Conservation (phyloP, 192 early-diverging fungal genomes). For the Coemansia sp. region DNA sequence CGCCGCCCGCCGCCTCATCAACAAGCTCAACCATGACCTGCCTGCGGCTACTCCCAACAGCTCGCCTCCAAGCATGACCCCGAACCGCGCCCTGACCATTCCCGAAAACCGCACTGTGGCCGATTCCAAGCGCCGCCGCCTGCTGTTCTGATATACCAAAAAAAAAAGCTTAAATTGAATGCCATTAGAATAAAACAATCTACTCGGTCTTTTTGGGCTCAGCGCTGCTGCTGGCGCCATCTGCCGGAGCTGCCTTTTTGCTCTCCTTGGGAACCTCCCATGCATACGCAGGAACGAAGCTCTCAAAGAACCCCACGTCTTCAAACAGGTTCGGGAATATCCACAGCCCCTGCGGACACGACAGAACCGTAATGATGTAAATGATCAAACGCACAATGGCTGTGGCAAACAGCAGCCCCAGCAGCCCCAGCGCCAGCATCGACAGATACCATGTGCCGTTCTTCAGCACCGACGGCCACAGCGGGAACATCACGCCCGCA, state of each 20-base stretch:
- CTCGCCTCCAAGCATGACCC: conserved; percentile 33
- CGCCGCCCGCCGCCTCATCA: conserved; percentile 42
- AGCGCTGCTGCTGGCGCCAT: background rate
- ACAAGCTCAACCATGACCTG: conserved; percentile 15
- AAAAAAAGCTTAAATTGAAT: background rate
- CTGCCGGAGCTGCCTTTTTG: conserved; percentile 10
- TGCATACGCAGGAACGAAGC: conserved; percentile 87
- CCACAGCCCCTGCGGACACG: conserved; percentile 84
- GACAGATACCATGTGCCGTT: conserved; percentile 89
- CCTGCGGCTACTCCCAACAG: conserved; percentile 4
- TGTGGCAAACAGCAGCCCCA: conserved; percentile 87
- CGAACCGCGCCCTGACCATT: conserved; percentile 42
- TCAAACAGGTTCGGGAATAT: conserved; percentile 97
- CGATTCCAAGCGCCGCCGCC: conserved; percentile 26
- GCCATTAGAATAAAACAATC: background rate
- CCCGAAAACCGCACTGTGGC: conserved; percentile 12
- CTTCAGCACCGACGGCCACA: conserved; percentile 84
- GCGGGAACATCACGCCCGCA: conserved; percentile 95
- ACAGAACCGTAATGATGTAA: conserved; percentile 70
- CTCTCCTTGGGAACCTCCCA: conserved; percentile 68
- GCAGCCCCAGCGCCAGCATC: conserved; percentile 72
- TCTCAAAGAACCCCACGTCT: conserved; percentile 90
- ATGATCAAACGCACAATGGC: conserved; percentile 85
- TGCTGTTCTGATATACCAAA: conserved; percentile 31
- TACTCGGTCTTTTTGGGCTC: conserved; percentile 40